phyloP scores from a whole-genome alignment of 306 rosid genomes.

The Glycyrrhiza uralensis region DNA sequence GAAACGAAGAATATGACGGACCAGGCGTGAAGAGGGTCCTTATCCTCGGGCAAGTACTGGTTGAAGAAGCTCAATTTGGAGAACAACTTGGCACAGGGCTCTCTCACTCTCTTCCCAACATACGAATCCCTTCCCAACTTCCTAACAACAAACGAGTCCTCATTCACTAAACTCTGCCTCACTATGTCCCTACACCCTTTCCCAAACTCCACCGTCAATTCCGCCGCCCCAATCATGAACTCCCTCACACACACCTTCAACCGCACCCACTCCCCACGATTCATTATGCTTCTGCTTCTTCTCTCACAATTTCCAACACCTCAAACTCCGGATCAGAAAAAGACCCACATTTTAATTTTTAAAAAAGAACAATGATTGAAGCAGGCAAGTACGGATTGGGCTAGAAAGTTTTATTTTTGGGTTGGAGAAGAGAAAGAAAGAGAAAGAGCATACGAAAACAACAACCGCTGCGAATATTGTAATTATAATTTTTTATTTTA shows the following conservation, averaged over 20 bases:
- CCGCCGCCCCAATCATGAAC: conserved; percentile 72
- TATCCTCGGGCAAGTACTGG: conserved; percentile 77
- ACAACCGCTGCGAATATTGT: neutral
- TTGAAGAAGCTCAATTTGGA: conserved; percentile 55
- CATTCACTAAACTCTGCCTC: conserved; percentile 65
- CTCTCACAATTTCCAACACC: neutral
- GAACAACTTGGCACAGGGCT: conserved; percentile 37
- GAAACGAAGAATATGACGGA: conserved; percentile 58
- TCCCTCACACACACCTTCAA: conserved; percentile 52
- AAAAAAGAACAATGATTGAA: neutral
- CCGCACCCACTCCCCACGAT: conserved; percentile 32
- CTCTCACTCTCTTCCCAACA: conserved; percentile 39
- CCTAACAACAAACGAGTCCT: conserved; percentile 50
- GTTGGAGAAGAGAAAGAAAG: neutral
- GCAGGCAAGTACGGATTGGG: neutral
- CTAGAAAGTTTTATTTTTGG: neutral
- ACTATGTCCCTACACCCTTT: conserved; percentile 89
- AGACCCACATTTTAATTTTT: conserved; percentile 27
- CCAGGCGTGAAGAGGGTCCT: conserved; percentile 80
- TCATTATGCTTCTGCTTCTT: neutral
- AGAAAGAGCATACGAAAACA: too few relatives aligned
- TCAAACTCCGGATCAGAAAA: neutral
- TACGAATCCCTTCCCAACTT: conserved; percentile 57
- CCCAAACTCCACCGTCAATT: conserved; percentile 76
- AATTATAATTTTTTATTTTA: neutral